Evolutionary conservation across 2,329 filamentous ascomycete genomes (phyloP), one percentile per base, ranked within the genome.

Genomic region (Neonectria magnoliae): DNA sequence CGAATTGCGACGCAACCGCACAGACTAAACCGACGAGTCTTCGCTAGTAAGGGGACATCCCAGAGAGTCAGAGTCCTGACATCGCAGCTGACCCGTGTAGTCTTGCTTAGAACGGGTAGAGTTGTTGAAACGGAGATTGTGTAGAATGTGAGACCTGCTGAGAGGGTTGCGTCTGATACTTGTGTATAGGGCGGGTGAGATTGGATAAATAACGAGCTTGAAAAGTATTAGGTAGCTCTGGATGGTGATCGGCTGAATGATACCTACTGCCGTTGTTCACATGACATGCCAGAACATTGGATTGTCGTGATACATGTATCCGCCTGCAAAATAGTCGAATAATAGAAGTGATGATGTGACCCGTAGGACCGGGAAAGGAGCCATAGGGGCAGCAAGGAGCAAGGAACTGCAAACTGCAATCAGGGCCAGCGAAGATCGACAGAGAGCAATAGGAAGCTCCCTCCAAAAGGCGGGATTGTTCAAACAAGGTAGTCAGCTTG

Each of bases 401-500:
- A 50, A 18, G 25, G 45, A 50, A 6, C 8, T 11, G 11, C 45
- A 50, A 50, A 36, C 33, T 13, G 13, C 31, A 36, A 11, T 13
- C 8, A 31, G 29, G 29, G 13, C 31, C 31, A 33, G 13, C 11
- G 31, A 33, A 10, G 31, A 33, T 33, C 31, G 31, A 33, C 31
- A 33, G 3, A 7, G 22, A 16, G 7, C n/a, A 51, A 29, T 18
- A 18, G n/a, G 18, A 27, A 59, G 55, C 55, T 59, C 29, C 55
- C 55, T 59, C 48, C 20, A 59, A 64, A 64, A 64, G 56, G 61
- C 61, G 61, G 56, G 56, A 64, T 55, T 38, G 41, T 20, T 25
- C 51, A 51, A 55, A 55, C 55, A 44, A 62, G 50, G 54, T 25
- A 42, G 62, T 62, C 53, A 62, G 57, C 62, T 65, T 50, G 62